phyloP scores from a whole-genome alignment of 306 rosid species.

The Dryas octopetala region DNA sequence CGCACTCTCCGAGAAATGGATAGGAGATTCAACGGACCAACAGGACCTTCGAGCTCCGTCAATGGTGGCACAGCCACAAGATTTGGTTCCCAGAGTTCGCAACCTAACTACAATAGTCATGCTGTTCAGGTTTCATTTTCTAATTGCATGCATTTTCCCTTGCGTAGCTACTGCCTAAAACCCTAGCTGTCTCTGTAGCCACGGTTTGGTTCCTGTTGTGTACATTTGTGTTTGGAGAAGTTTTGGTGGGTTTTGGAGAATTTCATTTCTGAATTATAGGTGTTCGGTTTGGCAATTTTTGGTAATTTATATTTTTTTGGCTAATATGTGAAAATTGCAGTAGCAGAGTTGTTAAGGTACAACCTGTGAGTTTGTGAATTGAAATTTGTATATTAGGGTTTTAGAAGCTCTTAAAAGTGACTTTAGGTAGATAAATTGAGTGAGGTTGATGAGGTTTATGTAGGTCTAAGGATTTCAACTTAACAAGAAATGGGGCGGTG shows the following conservation, averaged over 20 bases:
- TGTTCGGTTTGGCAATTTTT: background rate
- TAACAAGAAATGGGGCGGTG: background rate
- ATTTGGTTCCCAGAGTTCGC: constrained; percentile 40
- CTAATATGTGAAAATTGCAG: background rate
- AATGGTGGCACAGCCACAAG: constrained; percentile 36
- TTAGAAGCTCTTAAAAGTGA: background rate
- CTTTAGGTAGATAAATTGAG: background rate
- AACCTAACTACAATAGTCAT: constrained; percentile 59
- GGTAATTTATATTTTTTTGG: background rate
- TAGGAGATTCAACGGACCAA: constrained; percentile 51
- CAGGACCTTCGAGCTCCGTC: constrained; percentile 43
- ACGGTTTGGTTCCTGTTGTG: background rate
- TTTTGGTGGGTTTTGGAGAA: background rate
- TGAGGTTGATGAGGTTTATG: background rate
- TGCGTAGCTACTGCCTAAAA: constrained; percentile 27
- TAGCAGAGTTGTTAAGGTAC: background rate
- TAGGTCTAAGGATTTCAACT: background rate
- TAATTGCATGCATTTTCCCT: constrained; percentile 4
- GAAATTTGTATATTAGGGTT: background rate
- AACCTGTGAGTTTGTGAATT: background rate
- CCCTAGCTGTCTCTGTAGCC: constrained; percentile 40
- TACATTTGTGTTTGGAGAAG: background rate
- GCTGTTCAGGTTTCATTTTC: constrained; percentile 61
- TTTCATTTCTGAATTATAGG: background rate
- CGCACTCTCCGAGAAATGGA: constrained; percentile 48